These are phyloP conservation scores for Fraxinus albicans DNA, from an alignment of 305 asterid genomes.

Conservation along the genomic window DNA sequence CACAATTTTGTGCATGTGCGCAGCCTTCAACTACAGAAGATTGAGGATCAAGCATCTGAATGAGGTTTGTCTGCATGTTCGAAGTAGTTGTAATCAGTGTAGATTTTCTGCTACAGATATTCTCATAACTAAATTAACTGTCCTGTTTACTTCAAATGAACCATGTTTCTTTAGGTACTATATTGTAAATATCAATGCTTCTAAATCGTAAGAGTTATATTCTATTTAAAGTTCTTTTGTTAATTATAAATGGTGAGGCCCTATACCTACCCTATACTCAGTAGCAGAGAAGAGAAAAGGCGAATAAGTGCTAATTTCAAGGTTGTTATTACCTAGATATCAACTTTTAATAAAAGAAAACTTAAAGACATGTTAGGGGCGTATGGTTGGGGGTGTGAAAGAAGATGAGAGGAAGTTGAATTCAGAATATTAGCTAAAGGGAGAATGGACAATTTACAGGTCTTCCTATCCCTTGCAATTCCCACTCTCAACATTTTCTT, in stretches of 20 bases:
- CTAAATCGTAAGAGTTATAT: not conserved
- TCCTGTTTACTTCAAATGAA: not conserved
- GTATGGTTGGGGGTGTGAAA: not conserved
- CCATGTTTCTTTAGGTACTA: conserved; percentile 11
- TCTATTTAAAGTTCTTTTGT: not conserved
- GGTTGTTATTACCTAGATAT: not conserved
- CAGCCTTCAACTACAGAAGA: conserved; percentile 74
- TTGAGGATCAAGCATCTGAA: conserved; percentile 28
- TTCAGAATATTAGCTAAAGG: not conserved
- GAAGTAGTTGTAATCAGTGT: conserved; percentile 23
- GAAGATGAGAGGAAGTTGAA: not conserved
- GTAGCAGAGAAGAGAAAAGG: not conserved
- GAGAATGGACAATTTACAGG: not conserved
- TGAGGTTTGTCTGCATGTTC: not conserved
- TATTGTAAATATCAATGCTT: not conserved
- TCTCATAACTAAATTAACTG: not conserved
- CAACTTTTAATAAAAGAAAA: not conserved
- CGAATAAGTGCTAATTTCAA: not conserved
- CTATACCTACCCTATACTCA: not conserved
- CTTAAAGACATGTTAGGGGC: not conserved
- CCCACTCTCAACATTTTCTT: not conserved
- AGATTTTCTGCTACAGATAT: not conserved
- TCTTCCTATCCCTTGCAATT: not conserved
- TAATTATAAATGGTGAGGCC: not conserved
- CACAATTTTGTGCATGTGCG: conserved; percentile 66